Conservation (phyloP, 2,329 filamentous ascomycete species). For the Venturia nashicola region DNA sequence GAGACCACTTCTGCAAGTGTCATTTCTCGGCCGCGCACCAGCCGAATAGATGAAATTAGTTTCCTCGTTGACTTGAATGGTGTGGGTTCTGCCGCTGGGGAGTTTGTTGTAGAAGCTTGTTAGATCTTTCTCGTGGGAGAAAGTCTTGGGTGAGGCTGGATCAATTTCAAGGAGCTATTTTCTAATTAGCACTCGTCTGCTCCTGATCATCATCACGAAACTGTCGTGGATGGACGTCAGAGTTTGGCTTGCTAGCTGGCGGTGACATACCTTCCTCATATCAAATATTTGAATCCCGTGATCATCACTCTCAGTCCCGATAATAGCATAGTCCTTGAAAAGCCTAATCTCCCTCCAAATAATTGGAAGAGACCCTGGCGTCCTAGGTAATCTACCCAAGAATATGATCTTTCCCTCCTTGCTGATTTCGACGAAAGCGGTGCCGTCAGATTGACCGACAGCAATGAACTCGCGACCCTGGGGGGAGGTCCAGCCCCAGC, state of each 20-base stretch:
- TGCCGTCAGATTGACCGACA: slow-evolving; percentile 42
- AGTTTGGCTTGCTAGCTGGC: too few species aligned
- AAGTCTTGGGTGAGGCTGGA: slow-evolving; percentile 29
- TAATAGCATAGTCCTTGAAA: slow-evolving; percentile 31
- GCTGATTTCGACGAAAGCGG: slow-evolving; percentile 42
- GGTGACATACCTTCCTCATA: slow-evolving; percentile 33
- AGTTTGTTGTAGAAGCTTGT: slow-evolving; percentile 28
- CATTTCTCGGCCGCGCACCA: slow-evolving; percentile 30
- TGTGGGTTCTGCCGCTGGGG: slow-evolving; percentile 36
- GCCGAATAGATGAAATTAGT: slow-evolving; percentile 31
- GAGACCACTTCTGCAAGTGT: slow-evolving; percentile 39
- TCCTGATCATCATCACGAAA: too few species aligned
- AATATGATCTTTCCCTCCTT: slow-evolving; percentile 38
- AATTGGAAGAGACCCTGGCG: slow-evolving; percentile 30
- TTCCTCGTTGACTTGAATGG: slow-evolving; percentile 39
- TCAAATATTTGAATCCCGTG: slow-evolving; percentile 54
- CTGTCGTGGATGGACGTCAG: too few species aligned
- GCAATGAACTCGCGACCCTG: slow-evolving; percentile 43
- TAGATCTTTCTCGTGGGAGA: slow-evolving; percentile 30
- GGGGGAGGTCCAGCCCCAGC: slow-evolving; percentile 42
- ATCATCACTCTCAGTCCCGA: slow-evolving; percentile 32
- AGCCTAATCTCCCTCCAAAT: slow-evolving; percentile 42
- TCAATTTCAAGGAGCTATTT: slow-evolving; percentile 35
- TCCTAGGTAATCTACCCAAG: slow-evolving; percentile 40
- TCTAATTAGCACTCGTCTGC: too few species aligned